Evolutionary conservation across 2,329 filamentous ascomycete genomes (phyloP).

Genomic region (Rhytidhysteron rufulum): DNA sequence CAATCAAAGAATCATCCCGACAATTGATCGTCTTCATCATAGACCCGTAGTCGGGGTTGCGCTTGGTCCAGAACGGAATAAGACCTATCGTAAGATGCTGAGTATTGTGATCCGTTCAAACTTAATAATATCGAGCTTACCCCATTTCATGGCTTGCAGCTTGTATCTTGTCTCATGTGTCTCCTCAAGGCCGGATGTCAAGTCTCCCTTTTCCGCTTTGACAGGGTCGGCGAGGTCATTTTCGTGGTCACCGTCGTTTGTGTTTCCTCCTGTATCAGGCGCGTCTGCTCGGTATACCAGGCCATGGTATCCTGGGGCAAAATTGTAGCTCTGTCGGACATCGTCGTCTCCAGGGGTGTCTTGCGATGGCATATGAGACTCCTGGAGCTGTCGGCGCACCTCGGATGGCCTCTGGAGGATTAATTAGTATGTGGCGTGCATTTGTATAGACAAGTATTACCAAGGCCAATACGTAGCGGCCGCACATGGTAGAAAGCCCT

Average conservation of each 20-base stretch:
- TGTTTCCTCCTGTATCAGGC: constrained; percentile 53
- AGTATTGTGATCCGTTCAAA: constrained; percentile 7
- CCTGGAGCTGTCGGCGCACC: constrained; percentile 67
- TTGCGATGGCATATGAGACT: constrained; percentile 69
- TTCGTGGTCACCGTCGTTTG: constrained; percentile 14
- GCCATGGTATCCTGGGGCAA: constrained; percentile 82
- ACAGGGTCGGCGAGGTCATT: constrained; percentile 9
- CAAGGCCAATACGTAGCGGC: constrained; percentile 61
- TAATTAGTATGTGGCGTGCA: constrained; percentile 8
- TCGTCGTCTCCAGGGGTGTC: constrained; percentile 69
- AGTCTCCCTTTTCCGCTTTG: constrained; percentile 10
- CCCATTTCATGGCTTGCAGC: constrained; percentile 94
- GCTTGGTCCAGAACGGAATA: constrained; percentile 89
- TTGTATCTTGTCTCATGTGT: constrained; percentile 61
- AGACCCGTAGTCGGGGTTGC: constrained; percentile 70
- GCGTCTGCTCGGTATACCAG: constrained; percentile 79
- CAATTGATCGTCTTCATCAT: constrained; percentile 93
- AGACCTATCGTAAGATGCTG: constrained; percentile 49
- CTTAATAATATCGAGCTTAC: constrained; percentile 20
- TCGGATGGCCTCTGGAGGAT: constrained; percentile 65
- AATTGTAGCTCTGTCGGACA: constrained; percentile 79
- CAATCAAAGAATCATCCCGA: constrained; percentile 77
- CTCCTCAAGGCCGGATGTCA: constrained; percentile 12
- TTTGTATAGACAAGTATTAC: constrained; percentile 40
- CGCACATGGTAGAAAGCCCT: constrained; percentile 55